Percentiles rank a stretch among this genome's conserved stretches.
phyloP scores from a whole-genome alignment of 441 rosid genomes.

The Arabidopsis hybrid region DNA sequence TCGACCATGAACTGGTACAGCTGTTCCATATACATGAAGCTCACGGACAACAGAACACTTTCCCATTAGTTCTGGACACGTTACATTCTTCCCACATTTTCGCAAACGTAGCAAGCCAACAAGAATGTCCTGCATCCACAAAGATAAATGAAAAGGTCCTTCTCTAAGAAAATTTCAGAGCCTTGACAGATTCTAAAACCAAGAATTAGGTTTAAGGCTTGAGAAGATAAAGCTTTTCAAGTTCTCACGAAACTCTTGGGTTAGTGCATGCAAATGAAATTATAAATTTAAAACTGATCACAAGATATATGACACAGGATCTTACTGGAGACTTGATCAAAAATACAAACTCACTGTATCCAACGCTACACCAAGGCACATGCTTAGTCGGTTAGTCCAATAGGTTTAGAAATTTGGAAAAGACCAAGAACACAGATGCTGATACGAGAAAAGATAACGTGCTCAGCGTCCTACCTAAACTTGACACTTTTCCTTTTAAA shows the following conservation, averaged over 20 bases:
- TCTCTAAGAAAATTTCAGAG: background rate
- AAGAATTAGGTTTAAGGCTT: background rate
- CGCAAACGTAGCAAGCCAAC: constrained; percentile 94
- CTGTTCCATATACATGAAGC: constrained; percentile 99
- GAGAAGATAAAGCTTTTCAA: background rate
- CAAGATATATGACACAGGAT: background rate
- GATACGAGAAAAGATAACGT: background rate
- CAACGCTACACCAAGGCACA: background rate
- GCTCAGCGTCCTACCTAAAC: background rate
- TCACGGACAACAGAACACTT: constrained; percentile 96
- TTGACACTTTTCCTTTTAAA: background rate
- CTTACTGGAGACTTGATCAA: background rate
- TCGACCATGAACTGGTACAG: constrained; percentile 98
- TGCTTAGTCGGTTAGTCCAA: constrained; percentile 8
- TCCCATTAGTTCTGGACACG: constrained; percentile 91
- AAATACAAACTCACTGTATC: background rate
- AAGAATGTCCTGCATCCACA: constrained; percentile 82
- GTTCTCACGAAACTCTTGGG: constrained; percentile 13
- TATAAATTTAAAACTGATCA: background rate
- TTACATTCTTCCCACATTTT: constrained; percentile 86
- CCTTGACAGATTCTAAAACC: background rate
- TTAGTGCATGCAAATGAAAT: background rate
- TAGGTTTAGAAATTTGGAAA: background rate
- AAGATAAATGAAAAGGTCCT: background rate
- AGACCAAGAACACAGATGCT: constrained; percentile 4